Evolutionary conservation across 306 rosid species (phyloP).

Genomic region (Oemleria cerasiformis): DNA sequence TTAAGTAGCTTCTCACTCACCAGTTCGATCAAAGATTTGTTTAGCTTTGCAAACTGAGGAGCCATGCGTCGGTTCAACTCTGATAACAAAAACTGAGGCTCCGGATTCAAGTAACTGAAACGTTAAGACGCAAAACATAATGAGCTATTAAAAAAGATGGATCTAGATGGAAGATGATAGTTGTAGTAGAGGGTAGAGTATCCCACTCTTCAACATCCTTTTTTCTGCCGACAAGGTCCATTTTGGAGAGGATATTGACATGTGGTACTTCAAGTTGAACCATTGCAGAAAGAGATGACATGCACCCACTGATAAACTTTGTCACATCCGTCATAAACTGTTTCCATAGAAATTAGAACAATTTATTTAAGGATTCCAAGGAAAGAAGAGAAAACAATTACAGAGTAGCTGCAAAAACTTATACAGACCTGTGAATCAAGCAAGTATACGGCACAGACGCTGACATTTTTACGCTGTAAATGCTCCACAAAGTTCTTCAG

Average conservation of each 20-base stretch:
- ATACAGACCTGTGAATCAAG: conserved; percentile 87
- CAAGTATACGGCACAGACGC: conserved; percentile 83
- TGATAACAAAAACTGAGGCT: conserved; percentile 63
- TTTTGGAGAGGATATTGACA: conserved; percentile 88
- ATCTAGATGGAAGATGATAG: conserved; percentile 9
- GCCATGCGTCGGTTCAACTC: conserved; percentile 81
- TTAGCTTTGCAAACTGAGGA: conserved; percentile 84
- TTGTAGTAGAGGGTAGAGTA: conserved; percentile 1
- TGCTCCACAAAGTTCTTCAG: conserved; percentile 84
- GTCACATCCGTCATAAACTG: conserved; percentile 91
- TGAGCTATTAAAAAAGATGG: conserved; percentile 10
- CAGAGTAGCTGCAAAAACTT: conserved; percentile 6
- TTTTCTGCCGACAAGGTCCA: conserved; percentile 84
- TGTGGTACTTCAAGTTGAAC: conserved; percentile 89
- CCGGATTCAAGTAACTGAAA: conserved; percentile 74
- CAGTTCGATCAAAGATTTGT: conserved; percentile 81
- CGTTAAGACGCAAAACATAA: conserved; percentile 1
- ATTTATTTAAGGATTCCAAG: conserved; percentile 5
- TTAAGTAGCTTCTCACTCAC: conserved; percentile 34
- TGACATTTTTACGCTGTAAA: conserved; percentile 69
- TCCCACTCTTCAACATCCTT: conserved; percentile 73
- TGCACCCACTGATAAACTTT: conserved; percentile 94
- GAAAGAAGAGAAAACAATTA: background rate
- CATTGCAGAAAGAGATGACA: conserved; percentile 84
- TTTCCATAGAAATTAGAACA: conserved; percentile 1